phyloP scores from a whole-genome alignment of 1,284 basidiomycete species.

The Malassezia equina region DNA sequence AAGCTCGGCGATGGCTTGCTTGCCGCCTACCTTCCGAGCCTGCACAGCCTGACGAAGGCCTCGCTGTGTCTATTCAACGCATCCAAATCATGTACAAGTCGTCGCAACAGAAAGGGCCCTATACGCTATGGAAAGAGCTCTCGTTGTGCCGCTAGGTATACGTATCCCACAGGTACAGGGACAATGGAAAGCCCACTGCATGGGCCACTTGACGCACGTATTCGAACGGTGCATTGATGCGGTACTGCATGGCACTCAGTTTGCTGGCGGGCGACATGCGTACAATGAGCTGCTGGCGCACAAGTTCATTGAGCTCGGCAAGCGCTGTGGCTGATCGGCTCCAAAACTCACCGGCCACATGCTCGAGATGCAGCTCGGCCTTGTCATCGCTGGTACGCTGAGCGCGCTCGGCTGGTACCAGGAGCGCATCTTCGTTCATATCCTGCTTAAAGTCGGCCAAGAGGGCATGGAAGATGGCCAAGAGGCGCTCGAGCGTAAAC shows the following conservation, averaged over 20 bases:
- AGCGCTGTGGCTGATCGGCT: conserved; percentile 12
- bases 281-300: conserved; percentile 12
- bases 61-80: not conserved
- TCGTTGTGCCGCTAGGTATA: conserved; percentile 1
- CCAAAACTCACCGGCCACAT: conserved; percentile 19
- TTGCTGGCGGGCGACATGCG: conserved; percentile 17
- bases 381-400: conserved; percentile 1
- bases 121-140: conserved; percentile 7
- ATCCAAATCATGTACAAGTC: conserved; percentile 17
- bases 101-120: not conserved
- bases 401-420: conserved; percentile 11
- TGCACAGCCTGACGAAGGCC: not conserved
- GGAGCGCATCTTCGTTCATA: conserved; percentile 17
- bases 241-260: conserved; percentile 16
- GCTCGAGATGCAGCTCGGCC: conserved; percentile 9
- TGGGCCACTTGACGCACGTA: conserved; percentile 7
- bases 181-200: conserved; percentile 14
- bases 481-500: conserved; percentile 70
- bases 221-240: conserved; percentile 12
- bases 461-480: conserved; percentile 71
- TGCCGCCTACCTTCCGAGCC: not conserved
- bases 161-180: conserved; percentile 11
- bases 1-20: conserved; percentile 1
- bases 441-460: conserved; percentile 56
- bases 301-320: conserved; percentile 13